phyloP scores from a whole-genome alignment of 805 yeast species.

The Priceomyces medius region DNA sequence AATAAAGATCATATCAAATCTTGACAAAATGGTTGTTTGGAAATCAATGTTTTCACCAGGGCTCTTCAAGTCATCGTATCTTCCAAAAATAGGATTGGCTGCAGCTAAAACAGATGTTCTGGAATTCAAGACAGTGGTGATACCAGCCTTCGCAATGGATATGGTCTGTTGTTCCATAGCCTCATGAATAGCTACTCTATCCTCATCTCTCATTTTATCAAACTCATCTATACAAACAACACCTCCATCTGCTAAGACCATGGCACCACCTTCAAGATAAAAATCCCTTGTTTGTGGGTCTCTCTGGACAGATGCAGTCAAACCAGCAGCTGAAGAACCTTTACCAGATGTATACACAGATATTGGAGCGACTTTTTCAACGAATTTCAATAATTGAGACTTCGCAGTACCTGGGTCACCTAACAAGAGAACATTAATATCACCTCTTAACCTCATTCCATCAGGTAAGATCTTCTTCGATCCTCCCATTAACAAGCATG shows the following conservation, averaged over 20 bases:
- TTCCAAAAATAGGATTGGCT: constrained; percentile 95
- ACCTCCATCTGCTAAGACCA: constrained; percentile 99
- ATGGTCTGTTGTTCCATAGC: constrained; percentile 99
- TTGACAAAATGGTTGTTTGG: constrained; percentile 92
- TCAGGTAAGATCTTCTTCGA: constrained; percentile 90
- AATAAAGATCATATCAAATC: constrained; percentile 98
- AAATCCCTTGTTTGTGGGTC: constrained; percentile 87
- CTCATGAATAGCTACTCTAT: constrained; percentile 97
- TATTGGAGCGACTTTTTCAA: constrained; percentile 91
- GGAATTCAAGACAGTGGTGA: constrained; percentile 93
- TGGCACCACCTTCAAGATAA: constrained; percentile 98
- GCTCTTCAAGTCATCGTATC: constrained; percentile 92
- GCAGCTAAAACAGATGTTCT: constrained; percentile 97
- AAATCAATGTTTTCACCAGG: constrained; percentile 98
- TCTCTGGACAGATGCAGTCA: constrained; percentile 96
- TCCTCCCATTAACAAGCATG: constrained; percentile 92
- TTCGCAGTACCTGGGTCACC: constrained; percentile 99
- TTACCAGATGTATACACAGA: constrained; percentile 97
- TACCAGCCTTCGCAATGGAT: constrained; percentile 98
- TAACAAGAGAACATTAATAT: constrained; percentile 83
- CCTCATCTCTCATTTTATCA: constrained; percentile 99
- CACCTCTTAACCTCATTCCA: constrained; percentile 96
- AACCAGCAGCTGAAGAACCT: constrained; percentile 99
- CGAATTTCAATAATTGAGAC: constrained; percentile 92
- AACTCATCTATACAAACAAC: constrained; percentile 99